These are phyloP conservation scores for Peronosclerospora sorghi DNA, from an alignment of 352 stramenopile genomes.

Conservation along the genomic window DNA sequence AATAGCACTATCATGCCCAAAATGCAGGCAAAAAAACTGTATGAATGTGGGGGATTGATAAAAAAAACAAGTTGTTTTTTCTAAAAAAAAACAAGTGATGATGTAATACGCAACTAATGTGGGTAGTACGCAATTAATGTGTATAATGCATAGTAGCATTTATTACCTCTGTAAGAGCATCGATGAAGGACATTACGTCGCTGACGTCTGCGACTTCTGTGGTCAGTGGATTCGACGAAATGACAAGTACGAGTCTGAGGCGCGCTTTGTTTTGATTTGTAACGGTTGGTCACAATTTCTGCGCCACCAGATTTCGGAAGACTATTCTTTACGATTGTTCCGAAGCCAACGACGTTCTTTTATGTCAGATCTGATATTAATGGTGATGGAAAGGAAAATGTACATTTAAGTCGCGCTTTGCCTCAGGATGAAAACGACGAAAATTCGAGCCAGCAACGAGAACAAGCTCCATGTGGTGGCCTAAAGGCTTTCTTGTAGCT, in stretches of 20 bases:
- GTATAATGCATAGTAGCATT: constrained; percentile 54
- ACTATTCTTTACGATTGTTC: constrained; percentile 57
- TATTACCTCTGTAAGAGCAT: constrained; percentile 71
- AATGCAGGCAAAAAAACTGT: no score
- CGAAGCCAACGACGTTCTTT: constrained; percentile 81
- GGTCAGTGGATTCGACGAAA: no score
- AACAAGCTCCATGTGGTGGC: constrained; percentile 4
- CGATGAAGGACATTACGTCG: constrained; percentile 78
- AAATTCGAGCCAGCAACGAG: constrained; percentile 11
- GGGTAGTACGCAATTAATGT: no score
- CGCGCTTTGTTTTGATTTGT: constrained; percentile 19
- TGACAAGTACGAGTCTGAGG: constrained; percentile 59
- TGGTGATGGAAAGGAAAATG: constrained; percentile 61
- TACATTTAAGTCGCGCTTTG: constrained; percentile 14
- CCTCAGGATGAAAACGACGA: no score
- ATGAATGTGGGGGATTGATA: no score
- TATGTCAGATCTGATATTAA: constrained; percentile 44
- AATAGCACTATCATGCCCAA: no score
- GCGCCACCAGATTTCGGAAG: constrained; percentile 48
- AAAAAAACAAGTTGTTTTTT: no score
- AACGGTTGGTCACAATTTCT: not conserved
- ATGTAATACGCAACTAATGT: no score
- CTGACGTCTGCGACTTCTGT: constrained; percentile 46
- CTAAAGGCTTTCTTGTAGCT: constrained; percentile 35
- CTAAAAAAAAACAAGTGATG: no score